phyloP scores from a whole-genome alignment of 225 moss, liverwort and hornwort genomes.

The Polytrichum commune region DNA sequence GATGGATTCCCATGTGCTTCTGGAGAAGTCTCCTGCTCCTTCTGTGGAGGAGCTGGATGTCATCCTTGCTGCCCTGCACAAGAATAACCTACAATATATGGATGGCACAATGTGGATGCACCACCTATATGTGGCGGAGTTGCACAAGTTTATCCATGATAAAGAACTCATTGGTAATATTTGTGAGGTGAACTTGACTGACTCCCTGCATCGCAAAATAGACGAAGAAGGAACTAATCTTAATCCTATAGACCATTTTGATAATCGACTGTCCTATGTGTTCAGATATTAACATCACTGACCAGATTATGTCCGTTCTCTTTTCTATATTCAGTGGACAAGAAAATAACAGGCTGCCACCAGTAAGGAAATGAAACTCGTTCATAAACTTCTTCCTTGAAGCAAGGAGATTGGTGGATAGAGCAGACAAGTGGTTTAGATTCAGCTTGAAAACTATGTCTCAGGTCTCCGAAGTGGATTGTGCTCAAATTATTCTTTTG shows the following conservation, averaged over 20 bases:
- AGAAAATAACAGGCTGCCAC: too few relatives aligned
- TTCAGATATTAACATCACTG: too few relatives aligned
- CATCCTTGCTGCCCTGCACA: conserved; percentile 17
- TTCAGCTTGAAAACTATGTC: too few relatives aligned
- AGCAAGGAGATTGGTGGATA: too few relatives aligned
- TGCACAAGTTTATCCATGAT: conserved; percentile 26
- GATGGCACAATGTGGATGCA: conserved; percentile 65
- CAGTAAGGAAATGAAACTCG: too few relatives aligned
- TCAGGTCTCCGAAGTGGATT: too few relatives aligned
- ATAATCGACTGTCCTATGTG: background rate
- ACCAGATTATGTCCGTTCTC: too few relatives aligned
- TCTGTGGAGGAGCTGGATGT: conserved; percentile 42
- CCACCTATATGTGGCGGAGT: conserved; percentile 35
- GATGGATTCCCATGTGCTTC: conserved; percentile 22
- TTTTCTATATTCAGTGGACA: too few relatives aligned
- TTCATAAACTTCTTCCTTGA: too few relatives aligned
- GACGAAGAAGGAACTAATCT: background rate
- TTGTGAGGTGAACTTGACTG: conserved; percentile 20
- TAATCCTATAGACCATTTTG: too few relatives aligned
- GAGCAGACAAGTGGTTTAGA: too few relatives aligned
- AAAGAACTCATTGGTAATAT: conserved; percentile 23
- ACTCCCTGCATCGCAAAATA: background rate
- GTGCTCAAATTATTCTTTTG: too few relatives aligned
- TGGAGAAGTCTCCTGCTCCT: conserved; percentile 53
- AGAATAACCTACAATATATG: conserved; percentile 42